Evolutionary conservation across 306 rosid genomes (phyloP).

Genomic region (Oxytropis ochrocephala): DNA sequence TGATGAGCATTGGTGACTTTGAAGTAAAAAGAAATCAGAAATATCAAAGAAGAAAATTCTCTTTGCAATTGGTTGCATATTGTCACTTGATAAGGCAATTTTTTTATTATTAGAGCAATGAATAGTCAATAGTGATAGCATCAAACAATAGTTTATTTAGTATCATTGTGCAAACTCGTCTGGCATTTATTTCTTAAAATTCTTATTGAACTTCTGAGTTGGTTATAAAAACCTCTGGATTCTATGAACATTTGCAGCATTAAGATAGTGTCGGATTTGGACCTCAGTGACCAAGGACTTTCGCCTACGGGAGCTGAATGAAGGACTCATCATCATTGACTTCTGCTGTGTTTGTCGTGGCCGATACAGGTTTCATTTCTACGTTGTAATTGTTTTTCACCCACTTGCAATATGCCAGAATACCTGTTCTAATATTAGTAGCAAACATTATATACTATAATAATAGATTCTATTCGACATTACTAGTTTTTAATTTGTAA

Average conservation of each 20-base stretch:
- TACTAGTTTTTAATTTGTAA: not conserved
- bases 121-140: not conserved
- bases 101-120: not conserved
- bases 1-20: too few relatives aligned
- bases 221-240: not conserved
- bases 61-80: not conserved
- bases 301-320: not conserved
- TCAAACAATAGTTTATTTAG: not conserved
- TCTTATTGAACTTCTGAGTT: not conserved
- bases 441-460: not conserved
- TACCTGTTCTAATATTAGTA: not conserved
- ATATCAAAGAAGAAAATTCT: too few relatives aligned
- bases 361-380: not conserved
- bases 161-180: not conserved
- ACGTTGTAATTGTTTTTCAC: not conserved
- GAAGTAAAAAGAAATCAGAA: too few relatives aligned
- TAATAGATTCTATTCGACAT: not conserved
- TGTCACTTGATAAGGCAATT: not conserved
- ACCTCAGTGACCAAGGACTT: conserved; percentile 27
- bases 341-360: not conserved
- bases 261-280: conserved; percentile 23
- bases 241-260: conserved; percentile 25
- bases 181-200: not conserved
- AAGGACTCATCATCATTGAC: not conserved
- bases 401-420: not conserved